Evolutionary conservation across 352 stramenopile species (phyloP).

Genomic region (Globisporangium yorkense): DNA sequence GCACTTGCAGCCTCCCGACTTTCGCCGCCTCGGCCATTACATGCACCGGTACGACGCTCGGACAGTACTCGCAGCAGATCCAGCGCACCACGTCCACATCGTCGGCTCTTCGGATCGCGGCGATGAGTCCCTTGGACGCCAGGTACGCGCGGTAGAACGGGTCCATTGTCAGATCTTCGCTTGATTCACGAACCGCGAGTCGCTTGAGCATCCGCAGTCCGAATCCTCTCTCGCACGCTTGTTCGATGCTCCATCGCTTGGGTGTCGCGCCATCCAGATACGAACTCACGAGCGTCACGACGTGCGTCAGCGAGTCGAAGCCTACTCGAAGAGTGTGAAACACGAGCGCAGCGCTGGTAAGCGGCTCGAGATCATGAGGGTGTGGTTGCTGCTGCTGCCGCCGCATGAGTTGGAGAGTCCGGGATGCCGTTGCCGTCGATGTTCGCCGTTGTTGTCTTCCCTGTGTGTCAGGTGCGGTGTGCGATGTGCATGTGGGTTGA

Average conservation of each 20-base stretch:
- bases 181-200: background rate
- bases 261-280: background rate
- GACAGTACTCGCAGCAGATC: no score
- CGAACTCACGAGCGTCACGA: background rate
- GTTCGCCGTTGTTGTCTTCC: no score
- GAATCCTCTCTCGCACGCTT: background rate
- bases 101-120: background rate
- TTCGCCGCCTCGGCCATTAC: background rate
- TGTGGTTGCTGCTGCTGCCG: background rate
- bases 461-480: no score
- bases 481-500: no score
- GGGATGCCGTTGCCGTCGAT: no score
- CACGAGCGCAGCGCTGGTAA: background rate
- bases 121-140: background rate
- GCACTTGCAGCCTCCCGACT: background rate
- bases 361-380: background rate
- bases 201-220: background rate
- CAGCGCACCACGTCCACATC: background rate
- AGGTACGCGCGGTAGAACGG: slow-evolving; percentile 1
- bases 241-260: background rate
- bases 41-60: background rate
- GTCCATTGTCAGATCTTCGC: background rate
- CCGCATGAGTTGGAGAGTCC: no score
- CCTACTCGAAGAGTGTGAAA: background rate
- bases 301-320: background rate